Evolutionary conservation across 345 rosid species (phyloP).

Genomic region (Citrus cavaleriei): DNA sequence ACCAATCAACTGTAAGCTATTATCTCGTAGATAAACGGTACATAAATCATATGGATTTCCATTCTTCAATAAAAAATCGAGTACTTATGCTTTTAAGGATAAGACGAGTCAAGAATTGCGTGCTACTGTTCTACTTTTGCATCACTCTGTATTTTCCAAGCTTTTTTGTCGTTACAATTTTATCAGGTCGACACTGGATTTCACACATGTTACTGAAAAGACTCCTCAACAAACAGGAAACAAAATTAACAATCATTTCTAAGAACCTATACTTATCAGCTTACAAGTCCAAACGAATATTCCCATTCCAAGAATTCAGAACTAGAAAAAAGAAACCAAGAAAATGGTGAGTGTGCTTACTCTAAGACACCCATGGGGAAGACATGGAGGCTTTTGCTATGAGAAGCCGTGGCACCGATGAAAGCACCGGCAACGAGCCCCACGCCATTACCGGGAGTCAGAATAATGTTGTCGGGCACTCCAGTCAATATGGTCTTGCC

Average conservation of each 20-base stretch:
- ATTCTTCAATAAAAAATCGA: not conserved
- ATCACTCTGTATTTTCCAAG: not conserved
- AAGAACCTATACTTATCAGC: not conserved
- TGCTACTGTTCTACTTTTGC: not conserved
- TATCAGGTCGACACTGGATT: not conserved
- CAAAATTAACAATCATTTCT: not conserved
- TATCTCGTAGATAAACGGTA: not conserved
- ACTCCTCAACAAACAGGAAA: not conserved
- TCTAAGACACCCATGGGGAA: conserved; percentile 82
- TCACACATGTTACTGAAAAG: not conserved
- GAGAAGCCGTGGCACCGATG: conserved; percentile 76
- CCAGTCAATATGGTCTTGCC: conserved; percentile 89
- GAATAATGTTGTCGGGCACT: conserved; percentile 72
- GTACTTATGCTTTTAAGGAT: not conserved
- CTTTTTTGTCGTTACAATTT: not conserved
- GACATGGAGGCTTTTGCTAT: conserved; percentile 88
- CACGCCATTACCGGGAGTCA: conserved; percentile 65
- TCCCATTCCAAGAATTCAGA: not conserved
- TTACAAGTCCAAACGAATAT: not conserved
- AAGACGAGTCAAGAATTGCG: not conserved
- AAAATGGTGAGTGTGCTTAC: conserved; percentile 33
- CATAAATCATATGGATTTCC: no score
- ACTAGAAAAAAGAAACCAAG: not conserved
- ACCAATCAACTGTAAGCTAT: not conserved
- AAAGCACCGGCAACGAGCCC: conserved; percentile 75